Evolutionary conservation across 345 rosid genomes (phyloP), one percentile per base, ranked within the genome.

Genomic region (Odontarrhena argentea): DNA sequence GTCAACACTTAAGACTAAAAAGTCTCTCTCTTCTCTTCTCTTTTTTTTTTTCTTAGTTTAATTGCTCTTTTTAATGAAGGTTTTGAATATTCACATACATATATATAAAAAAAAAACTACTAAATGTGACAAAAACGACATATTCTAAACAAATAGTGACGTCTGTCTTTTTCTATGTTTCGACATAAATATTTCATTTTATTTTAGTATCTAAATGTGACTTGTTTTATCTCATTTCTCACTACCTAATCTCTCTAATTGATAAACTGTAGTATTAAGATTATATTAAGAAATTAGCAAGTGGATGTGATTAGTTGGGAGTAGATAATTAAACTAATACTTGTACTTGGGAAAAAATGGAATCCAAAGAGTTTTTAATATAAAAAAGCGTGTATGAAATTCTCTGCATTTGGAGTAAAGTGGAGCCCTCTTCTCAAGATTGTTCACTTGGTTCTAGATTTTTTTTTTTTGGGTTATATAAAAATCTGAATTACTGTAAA

Each of bases 81-180:
- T 66, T 51, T 8, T 58, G 38, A 65, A 63, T 57, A 49, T 4
- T 56, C 7, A 57, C 64, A 48, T 15, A 9, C 22, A 18, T 18
- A 18, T 18, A 18, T n/a, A n/a, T n/a, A n/a, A n/a, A 8, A 41
- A 58, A 10, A 11, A n/a, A 2, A 7, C 0, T 25, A 24, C 3
- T 44, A 37, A 66, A 44, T 73, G 36, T 66, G 77, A 73, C 77
- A 73, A 66, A 73, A 73, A 51, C 67, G 67, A 59, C 56, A 73
- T 36, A 4, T 58, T 65, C 28, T 44, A 65, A 10, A 52, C 26
- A 28, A 18, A 65, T 35, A 58, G 54, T 38, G 53, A 67, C 63
- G 44, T 59, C 11, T 72, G 76, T 67, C 72, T 53, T 36, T 53
- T 36, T 66, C 11, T 38, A 24, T 74, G 68, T 26, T 51, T 73